Conservation (phyloP, 306 rosid species). For the Acacia acuminata region DNA sequence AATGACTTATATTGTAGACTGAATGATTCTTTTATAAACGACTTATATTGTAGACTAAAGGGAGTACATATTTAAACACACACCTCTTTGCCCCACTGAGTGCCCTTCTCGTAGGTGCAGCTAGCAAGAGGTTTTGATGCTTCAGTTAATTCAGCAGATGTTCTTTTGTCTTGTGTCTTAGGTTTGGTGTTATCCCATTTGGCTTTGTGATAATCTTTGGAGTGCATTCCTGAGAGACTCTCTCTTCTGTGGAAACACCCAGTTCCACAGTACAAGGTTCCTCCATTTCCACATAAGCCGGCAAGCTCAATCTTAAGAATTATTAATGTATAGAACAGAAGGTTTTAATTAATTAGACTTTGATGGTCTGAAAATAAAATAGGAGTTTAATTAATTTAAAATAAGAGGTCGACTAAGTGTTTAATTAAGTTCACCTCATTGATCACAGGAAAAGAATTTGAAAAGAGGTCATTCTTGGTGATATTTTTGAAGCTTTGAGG, state of each 20-base stretch:
- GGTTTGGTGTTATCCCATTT: conserved; percentile 6
- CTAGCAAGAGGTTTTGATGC: conserved; percentile 50
- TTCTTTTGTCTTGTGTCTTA: conserved; percentile 34
- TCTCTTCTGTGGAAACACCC: conserved; percentile 76
- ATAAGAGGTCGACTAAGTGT: background rate
- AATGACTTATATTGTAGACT: too few relatives aligned
- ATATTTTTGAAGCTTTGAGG: conserved; percentile 54
- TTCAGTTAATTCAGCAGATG: conserved; percentile 48
- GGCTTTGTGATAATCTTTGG: conserved; percentile 28
- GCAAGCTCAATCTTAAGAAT: conserved; percentile 52
- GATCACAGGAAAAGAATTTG: background rate
- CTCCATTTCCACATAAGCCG: conserved; percentile 54
- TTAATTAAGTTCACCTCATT: conserved; percentile 29
- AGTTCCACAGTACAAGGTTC: conserved; percentile 67
- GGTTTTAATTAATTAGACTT: background rate
- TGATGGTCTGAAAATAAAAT: too few relatives aligned
- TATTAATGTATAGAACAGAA: background rate
- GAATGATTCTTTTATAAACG: too few relatives aligned
- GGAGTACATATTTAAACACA: background rate
- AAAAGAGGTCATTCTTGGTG: conserved; percentile 54
- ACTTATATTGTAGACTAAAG: too few relatives aligned
- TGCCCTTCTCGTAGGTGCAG: conserved; percentile 58
- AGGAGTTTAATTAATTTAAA: too few relatives aligned
- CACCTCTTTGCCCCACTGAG: conserved; percentile 75
- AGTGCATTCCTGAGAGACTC: conserved; percentile 48